phyloP scores from a whole-genome alignment of 257 asterid species.

The Gentiana straminea region DNA sequence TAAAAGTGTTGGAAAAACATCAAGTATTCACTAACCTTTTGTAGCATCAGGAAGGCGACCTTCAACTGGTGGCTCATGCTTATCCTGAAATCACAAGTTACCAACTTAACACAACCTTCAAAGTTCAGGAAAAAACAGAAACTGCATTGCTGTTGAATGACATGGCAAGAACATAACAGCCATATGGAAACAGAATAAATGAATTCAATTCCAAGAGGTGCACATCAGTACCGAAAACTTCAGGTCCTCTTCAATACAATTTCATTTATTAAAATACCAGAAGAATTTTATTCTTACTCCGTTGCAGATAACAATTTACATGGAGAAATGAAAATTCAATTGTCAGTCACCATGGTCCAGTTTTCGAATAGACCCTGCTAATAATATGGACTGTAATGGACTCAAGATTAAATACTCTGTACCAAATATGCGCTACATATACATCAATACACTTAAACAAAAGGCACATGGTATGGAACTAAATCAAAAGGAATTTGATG shows the following conservation, averaged over 20 bases:
- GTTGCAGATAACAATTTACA: too few species aligned
- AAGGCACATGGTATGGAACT: not conserved
- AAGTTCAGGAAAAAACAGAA: not conserved
- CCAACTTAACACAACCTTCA: too few species aligned
- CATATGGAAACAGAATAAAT: too few species aligned
- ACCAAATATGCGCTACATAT: not conserved
- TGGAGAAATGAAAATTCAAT: not conserved
- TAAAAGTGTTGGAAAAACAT: not conserved
- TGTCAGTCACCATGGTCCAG: too few species aligned
- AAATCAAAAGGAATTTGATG: too few species aligned
- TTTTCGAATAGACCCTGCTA: not conserved
- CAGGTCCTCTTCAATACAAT: too few species aligned
- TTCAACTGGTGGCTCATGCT: slow-evolving; percentile 56
- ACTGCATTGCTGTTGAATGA: not conserved
- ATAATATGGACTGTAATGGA: not conserved
- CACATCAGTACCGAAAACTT: not conserved
- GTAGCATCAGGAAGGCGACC: slow-evolving; percentile 94
- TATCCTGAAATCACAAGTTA: slow-evolving; percentile 37
- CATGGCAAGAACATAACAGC: not conserved
- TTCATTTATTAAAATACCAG: too few species aligned
- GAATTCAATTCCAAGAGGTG: not conserved
- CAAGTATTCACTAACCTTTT: slow-evolving; percentile 38
- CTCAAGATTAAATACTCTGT: not conserved
- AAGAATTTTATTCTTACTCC: not conserved
- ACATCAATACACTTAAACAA: not conserved